phyloP scores from a whole-genome alignment of 306 rosid species.

The Arachis stenosperma region DNA sequence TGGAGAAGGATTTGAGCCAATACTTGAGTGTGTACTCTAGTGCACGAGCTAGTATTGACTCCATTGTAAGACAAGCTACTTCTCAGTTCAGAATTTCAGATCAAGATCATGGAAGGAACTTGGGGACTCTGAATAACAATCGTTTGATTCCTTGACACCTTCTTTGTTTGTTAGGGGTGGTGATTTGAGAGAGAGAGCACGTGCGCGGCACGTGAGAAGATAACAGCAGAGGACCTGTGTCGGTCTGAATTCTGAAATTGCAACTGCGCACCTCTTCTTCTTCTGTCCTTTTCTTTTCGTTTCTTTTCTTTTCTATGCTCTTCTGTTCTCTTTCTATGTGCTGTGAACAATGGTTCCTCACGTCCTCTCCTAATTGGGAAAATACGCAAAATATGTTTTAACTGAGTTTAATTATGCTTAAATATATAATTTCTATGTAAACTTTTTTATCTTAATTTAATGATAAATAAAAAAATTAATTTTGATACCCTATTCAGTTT shows the following conservation, averaged over 20 bases:
- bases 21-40: conserved; percentile 94
- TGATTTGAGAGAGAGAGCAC: not conserved
- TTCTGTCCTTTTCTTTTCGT: not conserved
- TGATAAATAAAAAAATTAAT: no score
- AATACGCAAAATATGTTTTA: no score
- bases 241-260: not conserved
- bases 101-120: conserved; percentile 28
- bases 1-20: conserved; percentile 89
- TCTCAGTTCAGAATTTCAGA: conserved; percentile 26
- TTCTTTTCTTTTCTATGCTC: no score
- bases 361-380: no score
- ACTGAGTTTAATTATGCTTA: no score
- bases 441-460: no score
- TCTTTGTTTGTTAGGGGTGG: not conserved
- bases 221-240: not conserved
- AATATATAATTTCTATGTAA: no score
- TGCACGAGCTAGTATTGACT: conserved; percentile 82
- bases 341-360: not conserved
- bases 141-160: not conserved
- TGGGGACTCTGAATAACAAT: not conserved
- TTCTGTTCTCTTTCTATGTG: no score
- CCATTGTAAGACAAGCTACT: conserved; percentile 42
- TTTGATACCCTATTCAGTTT: no score
- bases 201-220: not conserved
- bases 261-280: not conserved